Evolutionary conservation across 805 yeast species (phyloP), one percentile per base, ranked within the genome.

Genomic region (Zygosaccharomyces bailii): DNA sequence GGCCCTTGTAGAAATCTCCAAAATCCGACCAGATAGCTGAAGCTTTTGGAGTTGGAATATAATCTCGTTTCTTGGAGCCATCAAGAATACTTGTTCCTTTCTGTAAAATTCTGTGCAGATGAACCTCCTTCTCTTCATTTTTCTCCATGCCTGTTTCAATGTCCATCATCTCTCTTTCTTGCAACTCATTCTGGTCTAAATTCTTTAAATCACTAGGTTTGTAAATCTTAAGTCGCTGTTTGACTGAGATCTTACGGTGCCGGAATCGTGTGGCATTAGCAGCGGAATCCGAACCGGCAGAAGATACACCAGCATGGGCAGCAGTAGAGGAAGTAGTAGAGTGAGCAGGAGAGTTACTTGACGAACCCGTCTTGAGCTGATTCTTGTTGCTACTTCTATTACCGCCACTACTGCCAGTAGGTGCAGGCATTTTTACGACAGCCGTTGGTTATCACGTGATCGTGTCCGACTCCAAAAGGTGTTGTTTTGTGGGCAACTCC

Each of bases 141-240:
- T 93, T 93, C 60, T 93, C 99, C 33, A 93, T 99, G 67, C 99
- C 99, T 5, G 98, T 91, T 58, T 93, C 99, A 34, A 93, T 78
- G 49, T 88, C 87, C 57, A 87, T 88, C 23, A 86, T 68, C 51
- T 91, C 96, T 34, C 98, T 79, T 63, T 85, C 95, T 55, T 82
- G 60, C 37, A 62, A 36, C 43, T 61, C 68, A 32, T 59, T 59
- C 38, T 81, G 77, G 50, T 89, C 96, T 35, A 82, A 62, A 52
- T 85, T 85, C 1, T 96, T 91, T 40, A 91, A 69, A 57, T 91
- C 97, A 44, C 73, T 70, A 54, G 87, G 95, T 60, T 77, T 76
- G 61, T 82, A 76, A 6, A 91, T 82, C 48, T 82, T 83, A 46
- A 91, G 75, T 8, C 86, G 80, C 63, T 89, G 96, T 65, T 90